Percentiles rank a stretch among this genome's conserved stretches.
Conservation (phyloP, 140 eudicot genomes). For the Senecio squalidus region DNA sequence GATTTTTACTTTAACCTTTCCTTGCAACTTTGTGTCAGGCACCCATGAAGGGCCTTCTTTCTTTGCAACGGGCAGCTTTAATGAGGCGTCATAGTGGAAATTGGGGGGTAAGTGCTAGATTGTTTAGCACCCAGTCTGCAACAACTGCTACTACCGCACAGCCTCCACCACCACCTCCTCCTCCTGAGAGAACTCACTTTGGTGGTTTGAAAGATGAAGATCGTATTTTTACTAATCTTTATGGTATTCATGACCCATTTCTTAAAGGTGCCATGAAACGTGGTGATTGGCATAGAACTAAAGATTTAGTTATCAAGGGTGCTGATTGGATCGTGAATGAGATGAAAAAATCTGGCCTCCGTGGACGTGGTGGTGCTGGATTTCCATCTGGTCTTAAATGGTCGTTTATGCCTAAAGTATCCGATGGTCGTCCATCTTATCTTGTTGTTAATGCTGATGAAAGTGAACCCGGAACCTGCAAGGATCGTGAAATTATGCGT, state of each 20-base stretch:
- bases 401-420: constrained; percentile 94
- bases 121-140: constrained; percentile 83
- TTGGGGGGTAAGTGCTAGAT: constrained; percentile 42
- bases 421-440: constrained; percentile 94
- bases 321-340: constrained; percentile 92
- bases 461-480: constrained; percentile 98
- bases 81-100: constrained; percentile 34
- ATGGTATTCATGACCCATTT: constrained; percentile 88
- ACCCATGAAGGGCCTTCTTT: constrained; percentile 74
- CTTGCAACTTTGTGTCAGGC: constrained; percentile 39
- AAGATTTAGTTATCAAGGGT: constrained; percentile 89
- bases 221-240: constrained; percentile 88
- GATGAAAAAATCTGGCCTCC: constrained; percentile 91
- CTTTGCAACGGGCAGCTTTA: constrained; percentile 54
- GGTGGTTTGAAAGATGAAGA: constrained; percentile 98
- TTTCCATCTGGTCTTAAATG: constrained; percentile 97
- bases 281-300: constrained; percentile 95
- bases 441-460: constrained; percentile 98
- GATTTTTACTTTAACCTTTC: too few relatives aligned
- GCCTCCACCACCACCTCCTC: constrained; percentile 97
- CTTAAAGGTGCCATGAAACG: constrained; percentile 98
- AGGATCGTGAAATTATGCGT: constrained; percentile 91
- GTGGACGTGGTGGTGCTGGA: constrained; percentile 99
- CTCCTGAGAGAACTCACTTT: constrained; percentile 93
- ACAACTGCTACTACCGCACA: constrained; percentile 66